Conservation (phyloP, 495 filamentous ascomycete genomes). For the Geoglossum glabrum region DNA sequence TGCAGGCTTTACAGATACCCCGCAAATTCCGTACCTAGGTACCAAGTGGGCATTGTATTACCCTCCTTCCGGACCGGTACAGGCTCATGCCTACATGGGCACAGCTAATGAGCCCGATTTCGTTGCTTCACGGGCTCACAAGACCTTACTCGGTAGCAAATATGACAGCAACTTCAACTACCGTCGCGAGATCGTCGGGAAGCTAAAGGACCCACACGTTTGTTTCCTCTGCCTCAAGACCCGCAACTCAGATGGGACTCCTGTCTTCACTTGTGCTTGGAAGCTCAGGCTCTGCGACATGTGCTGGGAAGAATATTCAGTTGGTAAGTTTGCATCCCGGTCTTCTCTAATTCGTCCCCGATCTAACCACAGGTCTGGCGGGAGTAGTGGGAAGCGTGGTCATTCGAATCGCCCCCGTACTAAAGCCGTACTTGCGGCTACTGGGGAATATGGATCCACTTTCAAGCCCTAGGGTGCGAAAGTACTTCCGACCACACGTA, state of each 20-base stretch:
- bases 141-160: background rate
- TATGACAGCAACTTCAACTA: conserved; percentile 2
- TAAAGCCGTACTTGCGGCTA: background rate
- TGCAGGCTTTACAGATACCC: background rate
- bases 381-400: background rate
- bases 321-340: background rate
- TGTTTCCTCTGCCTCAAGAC: background rate
- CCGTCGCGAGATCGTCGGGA: background rate
- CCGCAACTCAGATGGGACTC: background rate
- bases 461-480: background rate
- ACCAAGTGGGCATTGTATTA: background rate
- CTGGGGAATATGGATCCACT: background rate
- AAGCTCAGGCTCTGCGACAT: background rate
- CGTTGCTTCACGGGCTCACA: background rate
- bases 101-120: background rate
- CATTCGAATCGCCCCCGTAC: background rate
- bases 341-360: too few relatives aligned
- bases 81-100: background rate
- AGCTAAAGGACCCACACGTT: background rate
- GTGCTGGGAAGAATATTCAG: background rate
- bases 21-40: background rate
- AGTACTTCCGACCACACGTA: background rate
- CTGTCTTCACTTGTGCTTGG: background rate
- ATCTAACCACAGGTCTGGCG: background rate
- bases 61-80: background rate